Percentiles rank a stretch among this genome's conserved stretches.
Conservation (phyloP, 305 asterid genomes). For the Galium porrigens region DNA sequence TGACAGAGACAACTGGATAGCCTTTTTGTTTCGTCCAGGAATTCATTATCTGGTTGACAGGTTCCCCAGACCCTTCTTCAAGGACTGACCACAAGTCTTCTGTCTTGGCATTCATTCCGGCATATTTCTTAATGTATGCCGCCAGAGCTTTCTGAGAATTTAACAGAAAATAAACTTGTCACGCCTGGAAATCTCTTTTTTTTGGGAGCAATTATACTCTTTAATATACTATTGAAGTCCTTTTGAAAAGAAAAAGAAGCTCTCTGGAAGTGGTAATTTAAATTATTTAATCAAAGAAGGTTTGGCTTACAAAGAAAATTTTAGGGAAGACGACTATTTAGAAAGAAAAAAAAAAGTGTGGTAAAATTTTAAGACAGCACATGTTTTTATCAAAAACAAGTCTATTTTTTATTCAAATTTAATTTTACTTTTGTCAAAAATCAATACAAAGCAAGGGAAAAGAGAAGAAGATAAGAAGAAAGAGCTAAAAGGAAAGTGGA, state of each 20-base stretch:
- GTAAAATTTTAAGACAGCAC: background rate
- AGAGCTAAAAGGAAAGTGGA: background rate
- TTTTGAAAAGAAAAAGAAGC: background rate
- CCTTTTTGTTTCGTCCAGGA: slow-evolving; percentile 95
- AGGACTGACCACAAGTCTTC: slow-evolving; percentile 96
- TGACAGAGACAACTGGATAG: slow-evolving; percentile 82
- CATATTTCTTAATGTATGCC: slow-evolving; percentile 62
- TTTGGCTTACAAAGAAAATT: background rate
- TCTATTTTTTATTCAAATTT: background rate
- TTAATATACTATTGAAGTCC: background rate
- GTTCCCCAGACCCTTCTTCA: slow-evolving; percentile 83
- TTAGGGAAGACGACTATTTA: background rate
- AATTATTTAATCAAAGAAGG: background rate
- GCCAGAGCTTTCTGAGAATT: slow-evolving; percentile 70
- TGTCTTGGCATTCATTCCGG: slow-evolving; percentile 86
- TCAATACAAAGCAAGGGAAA: background rate
- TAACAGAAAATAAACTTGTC: slow-evolving; percentile 15
- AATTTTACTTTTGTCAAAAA: background rate
- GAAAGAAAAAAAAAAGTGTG: background rate
- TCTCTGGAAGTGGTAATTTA: background rate
- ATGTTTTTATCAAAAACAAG: background rate
- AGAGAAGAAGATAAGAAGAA: background rate
- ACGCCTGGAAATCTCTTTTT: background rate
- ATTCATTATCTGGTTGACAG: slow-evolving; percentile 76
- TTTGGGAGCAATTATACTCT: background rate